phyloP scores from a whole-genome alignment of 2,329 filamentous ascomycete genomes.

The Microsporum canis region DNA sequence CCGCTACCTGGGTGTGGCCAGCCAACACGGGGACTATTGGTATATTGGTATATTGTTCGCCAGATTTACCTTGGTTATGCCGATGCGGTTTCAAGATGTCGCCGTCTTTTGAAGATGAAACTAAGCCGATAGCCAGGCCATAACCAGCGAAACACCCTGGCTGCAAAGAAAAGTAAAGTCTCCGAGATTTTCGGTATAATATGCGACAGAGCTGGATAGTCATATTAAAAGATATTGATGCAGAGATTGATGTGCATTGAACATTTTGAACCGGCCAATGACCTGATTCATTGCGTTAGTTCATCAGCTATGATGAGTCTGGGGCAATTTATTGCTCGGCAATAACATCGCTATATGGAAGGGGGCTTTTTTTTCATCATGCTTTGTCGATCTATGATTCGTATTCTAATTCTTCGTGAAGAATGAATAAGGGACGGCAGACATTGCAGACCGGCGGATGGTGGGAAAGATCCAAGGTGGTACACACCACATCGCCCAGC shows the following conservation, averaged over 20 bases:
- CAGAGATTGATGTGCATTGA: not conserved
- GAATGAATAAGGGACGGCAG: slow-evolving; percentile 1
- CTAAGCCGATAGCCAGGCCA: not conserved
- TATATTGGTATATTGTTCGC: not conserved
- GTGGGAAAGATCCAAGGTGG: not conserved
- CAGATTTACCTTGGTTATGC: not conserved
- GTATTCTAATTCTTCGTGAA: not conserved
- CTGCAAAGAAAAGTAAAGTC: not conserved
- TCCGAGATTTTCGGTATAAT: not conserved
- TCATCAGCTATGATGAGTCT: not conserved
- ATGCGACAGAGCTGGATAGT: not conserved
- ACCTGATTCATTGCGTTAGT: not conserved
- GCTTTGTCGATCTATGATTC: not conserved
- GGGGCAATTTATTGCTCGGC: not conserved
- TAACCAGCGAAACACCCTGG: not conserved
- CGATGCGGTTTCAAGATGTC: not conserved
- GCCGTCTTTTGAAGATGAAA: slow-evolving; percentile 1
- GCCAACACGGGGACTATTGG: not conserved
- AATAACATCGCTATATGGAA: not conserved
- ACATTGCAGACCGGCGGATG: not conserved
- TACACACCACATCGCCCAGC: not conserved
- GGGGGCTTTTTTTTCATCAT: too few relatives aligned
- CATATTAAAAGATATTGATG: too few relatives aligned
- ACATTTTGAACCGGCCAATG: not conserved
- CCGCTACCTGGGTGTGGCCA: not conserved